A percentile compares a stretch with the other conserved stretches of the same genome.
Evolutionary conservation across 2,329 filamentous ascomycete species (phyloP).

Genomic region (Fusarium cicatricum): DNA sequence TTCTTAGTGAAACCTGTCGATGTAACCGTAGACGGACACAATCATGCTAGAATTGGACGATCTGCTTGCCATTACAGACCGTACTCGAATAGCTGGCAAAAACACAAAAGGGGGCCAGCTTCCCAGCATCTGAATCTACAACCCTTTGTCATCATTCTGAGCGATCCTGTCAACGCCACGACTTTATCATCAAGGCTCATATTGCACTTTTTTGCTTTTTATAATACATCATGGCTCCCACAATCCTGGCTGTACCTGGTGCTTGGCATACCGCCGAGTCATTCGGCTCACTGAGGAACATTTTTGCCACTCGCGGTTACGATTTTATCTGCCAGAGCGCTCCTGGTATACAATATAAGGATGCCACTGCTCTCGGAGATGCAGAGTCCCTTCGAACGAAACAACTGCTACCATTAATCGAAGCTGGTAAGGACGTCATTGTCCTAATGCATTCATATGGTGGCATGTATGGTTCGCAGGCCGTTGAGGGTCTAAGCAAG

Average conservation of each 20-base stretch:
- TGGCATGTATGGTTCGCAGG: slow-evolving; percentile 24
- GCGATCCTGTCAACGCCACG: too few relatives aligned
- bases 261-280: slow-evolving; percentile 29
- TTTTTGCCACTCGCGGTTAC: slow-evolving; percentile 2
- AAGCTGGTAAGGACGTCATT: slow-evolving; percentile 31
- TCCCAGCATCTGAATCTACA: too few relatives aligned
- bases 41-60: too few relatives aligned
- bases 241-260: slow-evolving; percentile 27
- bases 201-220: background rate
- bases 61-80: too few relatives aligned
- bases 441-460: slow-evolving; percentile 39
- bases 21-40: too few relatives aligned
- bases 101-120: too few relatives aligned
- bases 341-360: slow-evolving; percentile 4
- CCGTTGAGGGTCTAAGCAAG: slow-evolving; percentile 26
- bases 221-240: slow-evolving; percentile 14
- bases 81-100: too few relatives aligned
- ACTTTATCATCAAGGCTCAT: too few relatives aligned
- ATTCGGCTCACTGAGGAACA: slow-evolving; percentile 6
- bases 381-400: slow-evolving; percentile 9
- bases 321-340: slow-evolving; percentile 10
- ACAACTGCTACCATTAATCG: slow-evolving; percentile 14
- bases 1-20: too few relatives aligned
- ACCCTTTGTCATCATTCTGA: too few relatives aligned
- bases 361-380: slow-evolving; percentile 1